These are phyloP conservation scores for Camillea tinctor DNA, from an alignment of 2,329 filamentous ascomycete genomes.

Conservation along the genomic window DNA sequence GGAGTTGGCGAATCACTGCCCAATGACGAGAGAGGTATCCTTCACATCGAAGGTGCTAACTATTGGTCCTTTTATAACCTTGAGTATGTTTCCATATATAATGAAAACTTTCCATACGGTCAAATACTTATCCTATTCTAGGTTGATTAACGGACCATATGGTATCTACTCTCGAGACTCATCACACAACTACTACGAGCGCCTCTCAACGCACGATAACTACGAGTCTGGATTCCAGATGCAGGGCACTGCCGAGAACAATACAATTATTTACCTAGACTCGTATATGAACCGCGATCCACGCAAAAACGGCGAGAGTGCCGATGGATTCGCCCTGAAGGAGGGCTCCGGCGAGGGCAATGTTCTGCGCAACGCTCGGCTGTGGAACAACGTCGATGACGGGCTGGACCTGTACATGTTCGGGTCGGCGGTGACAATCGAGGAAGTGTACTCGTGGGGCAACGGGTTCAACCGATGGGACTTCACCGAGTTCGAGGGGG, in stretches of 20 bases:
- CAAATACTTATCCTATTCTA: not conserved
- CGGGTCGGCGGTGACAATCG: constrained; percentile 39
- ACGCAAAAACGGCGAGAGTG: constrained; percentile 51
- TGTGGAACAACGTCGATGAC: constrained; percentile 53
- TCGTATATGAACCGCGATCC: constrained; percentile 46
- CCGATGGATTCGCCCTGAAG: constrained; percentile 49
- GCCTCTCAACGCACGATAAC: constrained; percentile 37
- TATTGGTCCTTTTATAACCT: constrained; percentile 47
- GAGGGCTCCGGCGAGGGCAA: constrained; percentile 47
- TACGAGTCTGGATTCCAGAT: constrained; percentile 36
- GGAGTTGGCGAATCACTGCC: constrained; percentile 39
- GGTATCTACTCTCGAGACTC: constrained; percentile 37
- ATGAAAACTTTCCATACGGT: not conserved
- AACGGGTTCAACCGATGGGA: constrained; percentile 46
- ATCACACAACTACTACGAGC: constrained; percentile 38
- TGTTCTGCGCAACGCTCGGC: constrained; percentile 41
- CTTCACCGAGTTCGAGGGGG: constrained; percentile 42
- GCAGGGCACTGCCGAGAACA: constrained; percentile 34
- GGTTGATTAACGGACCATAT: constrained; percentile 38
- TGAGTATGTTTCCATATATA: constrained; percentile 3
- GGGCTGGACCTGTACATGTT: constrained; percentile 45
- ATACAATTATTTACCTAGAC: constrained; percentile 42
- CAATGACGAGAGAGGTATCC: constrained; percentile 42
- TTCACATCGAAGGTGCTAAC: constrained; percentile 44
- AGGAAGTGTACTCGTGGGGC: constrained; percentile 44